Conservation (phyloP, 2,329 filamentous ascomycete species). For the Periconia sp. region DNA sequence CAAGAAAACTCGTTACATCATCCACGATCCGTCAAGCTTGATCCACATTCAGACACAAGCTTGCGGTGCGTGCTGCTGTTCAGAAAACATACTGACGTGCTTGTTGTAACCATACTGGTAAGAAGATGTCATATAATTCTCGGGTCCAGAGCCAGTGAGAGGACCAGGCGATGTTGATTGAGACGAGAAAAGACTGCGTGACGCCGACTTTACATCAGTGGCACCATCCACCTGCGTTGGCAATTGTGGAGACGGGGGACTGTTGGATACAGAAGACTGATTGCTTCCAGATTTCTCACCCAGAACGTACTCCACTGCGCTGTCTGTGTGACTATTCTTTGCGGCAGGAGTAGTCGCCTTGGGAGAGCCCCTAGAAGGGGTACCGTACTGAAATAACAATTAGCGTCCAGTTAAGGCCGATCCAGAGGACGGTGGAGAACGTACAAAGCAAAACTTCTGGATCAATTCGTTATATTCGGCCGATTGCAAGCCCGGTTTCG, state of each 20-base stretch:
- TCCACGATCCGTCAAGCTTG: neutral
- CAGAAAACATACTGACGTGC: constrained; percentile 49
- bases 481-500: constrained; percentile 74
- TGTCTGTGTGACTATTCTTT: constrained; percentile 29
- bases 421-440: constrained; percentile 56
- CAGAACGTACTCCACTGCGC: constrained; percentile 31
- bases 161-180: constrained; percentile 48
- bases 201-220: constrained; percentile 30
- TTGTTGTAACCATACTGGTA: constrained; percentile 46
- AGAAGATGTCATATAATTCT: constrained; percentile 44
- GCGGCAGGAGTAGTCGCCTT: constrained; percentile 28
- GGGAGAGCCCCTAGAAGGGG: constrained; percentile 45
- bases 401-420: constrained; percentile 42
- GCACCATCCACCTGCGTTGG: constrained; percentile 43
- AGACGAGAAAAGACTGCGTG: constrained; percentile 37
- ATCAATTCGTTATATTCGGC: constrained; percentile 95
- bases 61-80: constrained; percentile 49
- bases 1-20: constrained; percentile 39
- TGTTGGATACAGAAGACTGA: constrained; percentile 39
- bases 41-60: constrained; percentile 33
- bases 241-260: constrained; percentile 39
- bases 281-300: constrained; percentile 31
- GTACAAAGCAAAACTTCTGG: constrained; percentile 99
- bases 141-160: constrained; percentile 42
- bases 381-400: constrained; percentile 53